These are phyloP conservation scores for Clonostachys rosea DNA, from an alignment of 2,329 filamentous ascomycete genomes.

Conservation along the genomic window DNA sequence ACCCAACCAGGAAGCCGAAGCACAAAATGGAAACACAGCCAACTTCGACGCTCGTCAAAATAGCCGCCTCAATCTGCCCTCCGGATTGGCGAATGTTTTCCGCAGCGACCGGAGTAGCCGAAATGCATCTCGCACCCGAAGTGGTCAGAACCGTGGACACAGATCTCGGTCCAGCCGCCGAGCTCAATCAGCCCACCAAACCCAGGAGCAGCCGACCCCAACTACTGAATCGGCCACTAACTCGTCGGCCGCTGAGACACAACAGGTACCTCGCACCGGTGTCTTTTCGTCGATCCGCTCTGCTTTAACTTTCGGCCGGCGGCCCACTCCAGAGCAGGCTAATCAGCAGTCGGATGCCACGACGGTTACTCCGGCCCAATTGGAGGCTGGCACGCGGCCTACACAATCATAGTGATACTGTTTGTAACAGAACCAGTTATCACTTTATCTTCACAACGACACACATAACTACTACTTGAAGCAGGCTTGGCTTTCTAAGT, in stretches of 20 bases:
- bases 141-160: neutral
- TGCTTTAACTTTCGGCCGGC: constrained; percentile 19
- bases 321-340: constrained; percentile 2
- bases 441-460: no score
- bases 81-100: constrained; percentile 17
- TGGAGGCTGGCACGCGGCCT: constrained; percentile 37
- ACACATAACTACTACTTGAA: no score
- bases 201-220: neutral
- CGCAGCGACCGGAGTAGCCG: constrained; percentile 25
- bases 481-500: no score
- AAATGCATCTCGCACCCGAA: neutral
- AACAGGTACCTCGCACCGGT: no score
- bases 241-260: no score
- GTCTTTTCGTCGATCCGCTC: constrained; percentile 23
- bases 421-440: no score
- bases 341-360: constrained; percentile 6
- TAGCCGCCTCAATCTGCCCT: constrained; percentile 42
- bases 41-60: constrained; percentile 29
- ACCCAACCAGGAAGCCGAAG: constrained; percentile 40
- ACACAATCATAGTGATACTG: neutral
- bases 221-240: no score
- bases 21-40: constrained; percentile 5
- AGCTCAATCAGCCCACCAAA: neutral
- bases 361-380: constrained; percentile 36
- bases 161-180: neutral